Evolutionary conservation across 345 rosid species (phyloP).

Genomic region (Lepidium africanum): DNA sequence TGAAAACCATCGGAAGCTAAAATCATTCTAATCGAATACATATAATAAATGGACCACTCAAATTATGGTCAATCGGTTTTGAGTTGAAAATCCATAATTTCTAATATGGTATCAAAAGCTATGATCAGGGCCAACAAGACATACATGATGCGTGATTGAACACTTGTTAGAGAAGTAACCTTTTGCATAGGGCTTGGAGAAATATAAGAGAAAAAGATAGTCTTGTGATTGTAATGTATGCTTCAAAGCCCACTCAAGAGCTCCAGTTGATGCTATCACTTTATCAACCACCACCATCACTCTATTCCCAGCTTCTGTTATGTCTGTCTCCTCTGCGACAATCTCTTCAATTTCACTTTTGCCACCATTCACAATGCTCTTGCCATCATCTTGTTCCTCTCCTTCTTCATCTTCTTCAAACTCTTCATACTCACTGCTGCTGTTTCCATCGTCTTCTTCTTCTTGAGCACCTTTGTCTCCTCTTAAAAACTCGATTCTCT

Average conservation of each 20-base stretch:
- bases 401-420: not conserved
- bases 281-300: conserved; percentile 88
- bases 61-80: too few species aligned
- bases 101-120: too few species aligned
- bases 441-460: not conserved
- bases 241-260: conserved; percentile 87
- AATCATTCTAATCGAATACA: too few species aligned
- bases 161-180: conserved; percentile 26
- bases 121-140: too few species aligned
- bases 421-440: conserved; percentile 21
- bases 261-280: conserved; percentile 57
- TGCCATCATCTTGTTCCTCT: conserved; percentile 14
- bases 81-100: too few species aligned
- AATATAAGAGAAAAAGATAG: conserved; percentile 52
- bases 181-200: conserved; percentile 35
- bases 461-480: not conserved
- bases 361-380: conserved; percentile 2
- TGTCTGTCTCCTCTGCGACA: conserved; percentile 1
- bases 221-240: conserved; percentile 55
- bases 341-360: not conserved
- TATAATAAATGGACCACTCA: too few species aligned
- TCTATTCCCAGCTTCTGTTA: conserved; percentile 34
- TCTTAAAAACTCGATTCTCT: conserved; percentile 41
- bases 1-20: not conserved
- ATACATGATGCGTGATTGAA: not conserved